Conservation (phyloP, 306 rosid species). For the Styphnolobium japonicum region DNA sequence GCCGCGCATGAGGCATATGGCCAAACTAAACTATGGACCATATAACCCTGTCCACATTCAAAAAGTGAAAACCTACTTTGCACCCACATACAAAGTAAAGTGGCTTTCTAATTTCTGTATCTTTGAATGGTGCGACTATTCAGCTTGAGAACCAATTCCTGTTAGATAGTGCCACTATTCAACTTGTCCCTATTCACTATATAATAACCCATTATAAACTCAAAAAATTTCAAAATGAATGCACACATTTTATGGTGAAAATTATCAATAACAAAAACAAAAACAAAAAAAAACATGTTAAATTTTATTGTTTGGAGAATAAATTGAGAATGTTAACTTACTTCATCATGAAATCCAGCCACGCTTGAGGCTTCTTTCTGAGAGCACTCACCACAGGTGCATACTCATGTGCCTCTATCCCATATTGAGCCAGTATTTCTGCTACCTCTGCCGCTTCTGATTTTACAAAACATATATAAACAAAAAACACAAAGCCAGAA, state of each 20-base stretch:
- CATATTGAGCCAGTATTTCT: constrained; percentile 69
- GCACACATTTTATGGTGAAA: neutral
- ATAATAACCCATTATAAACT: neutral
- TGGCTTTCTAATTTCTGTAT: neutral
- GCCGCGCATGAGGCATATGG: neutral
- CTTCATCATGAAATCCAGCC: constrained; percentile 99
- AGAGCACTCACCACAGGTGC: constrained; percentile 80
- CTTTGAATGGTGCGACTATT: neutral
- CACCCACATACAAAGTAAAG: neutral
- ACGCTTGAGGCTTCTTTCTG: constrained; percentile 77
- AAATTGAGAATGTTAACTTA: constrained; percentile 26
- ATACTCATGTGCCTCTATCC: constrained; percentile 76
- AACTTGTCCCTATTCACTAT: neutral
- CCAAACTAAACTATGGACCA: constrained; percentile 12
- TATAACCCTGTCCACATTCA: constrained; percentile 22
- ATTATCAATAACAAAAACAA: no score
- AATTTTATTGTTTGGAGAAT: neutral
- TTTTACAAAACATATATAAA: neutral
- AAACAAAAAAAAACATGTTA: neutral
- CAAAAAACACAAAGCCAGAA: neutral
- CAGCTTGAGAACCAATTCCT: neutral
- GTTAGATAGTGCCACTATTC: neutral
- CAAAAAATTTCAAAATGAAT: neutral
- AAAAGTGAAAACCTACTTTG: constrained; percentile 13
- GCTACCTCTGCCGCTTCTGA: constrained; percentile 92